Base-by-base conservation (phyloP, 768 basidiomycete species). In the Tubosaeta sp. region DNA sequence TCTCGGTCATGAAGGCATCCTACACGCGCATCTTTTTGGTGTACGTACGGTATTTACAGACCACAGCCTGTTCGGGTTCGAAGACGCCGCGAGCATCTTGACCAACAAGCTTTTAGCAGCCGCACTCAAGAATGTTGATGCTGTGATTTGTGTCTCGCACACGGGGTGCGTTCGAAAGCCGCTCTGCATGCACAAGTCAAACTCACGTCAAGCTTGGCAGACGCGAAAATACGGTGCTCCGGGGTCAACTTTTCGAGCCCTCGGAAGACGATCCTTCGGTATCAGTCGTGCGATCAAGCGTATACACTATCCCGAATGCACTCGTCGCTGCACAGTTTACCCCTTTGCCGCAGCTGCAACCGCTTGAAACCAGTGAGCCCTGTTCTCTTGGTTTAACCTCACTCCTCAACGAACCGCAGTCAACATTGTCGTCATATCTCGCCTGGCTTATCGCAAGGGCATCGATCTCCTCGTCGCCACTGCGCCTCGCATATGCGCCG, bases 21-120 rank as follows among this genome's bases (percentile, higher is more conserved):
- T 97, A 16, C 94, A 97, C 56, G 81, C 93, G 0, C 88, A 93
- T 58, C 73, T 91, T 18, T 78, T 98, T 72, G 87, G 89, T 11
- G 76, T 97, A 12, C 83, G 88, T 35, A 93, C 92, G 0, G 89
- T 97, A 10, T 95, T 98, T 66, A 98, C 96, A 0, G 96, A 99
- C 68, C 95, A 99, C 60, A 93, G 90, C 61, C 69, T 99, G 24
- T 98, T 98, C 59, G 95, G 94, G 2, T 94, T 99, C 62, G 94
- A 91, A 29, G 94, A 97, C 63, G 94, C 96, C 14, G 94, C 94
- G 1, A 94, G 94, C 58, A 95, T 99, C 35, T 74, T 97, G 56
- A 97, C 96, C 6, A 99, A 99, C 73, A 99, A 99, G 67, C 79
- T 99, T 30, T 74, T 98, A 35, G 87, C 82, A 11, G 93, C 82